These are phyloP conservation scores for Verbascum thapsus DNA, from an alignment of 257 asterid genomes.

Conservation along the genomic window DNA sequence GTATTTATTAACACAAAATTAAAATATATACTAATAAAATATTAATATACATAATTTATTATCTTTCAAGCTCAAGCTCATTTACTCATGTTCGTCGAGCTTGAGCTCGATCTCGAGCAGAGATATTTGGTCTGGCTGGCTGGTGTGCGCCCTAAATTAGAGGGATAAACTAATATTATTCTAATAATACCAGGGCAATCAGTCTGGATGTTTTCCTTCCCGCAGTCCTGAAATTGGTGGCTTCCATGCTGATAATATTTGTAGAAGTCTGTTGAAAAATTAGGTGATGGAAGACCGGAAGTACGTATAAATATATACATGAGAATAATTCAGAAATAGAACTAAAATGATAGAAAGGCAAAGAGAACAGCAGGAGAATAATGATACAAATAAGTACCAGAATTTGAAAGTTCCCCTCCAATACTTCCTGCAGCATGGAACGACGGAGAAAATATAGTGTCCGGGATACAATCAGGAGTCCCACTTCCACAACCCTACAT, in stretches of 20 bases:
- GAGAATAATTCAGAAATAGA: not conserved
- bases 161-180: constrained; percentile 18
- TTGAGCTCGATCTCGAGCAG: too few relatives aligned
- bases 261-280: constrained; percentile 52
- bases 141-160: too few relatives aligned
- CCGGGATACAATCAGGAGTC: constrained; percentile 42
- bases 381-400: constrained; percentile 46
- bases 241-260: constrained; percentile 58
- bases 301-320: constrained; percentile 1
- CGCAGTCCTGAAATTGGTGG: constrained; percentile 55
- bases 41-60: too few relatives aligned
- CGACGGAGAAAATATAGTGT: constrained; percentile 87
- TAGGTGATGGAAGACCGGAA: constrained; percentile 17
- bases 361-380: constrained; percentile 6
- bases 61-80: too few relatives aligned
- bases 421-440: constrained; percentile 59
- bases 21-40: too few relatives aligned
- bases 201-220: constrained; percentile 49
- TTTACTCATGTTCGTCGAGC: too few relatives aligned
- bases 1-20: too few relatives aligned
- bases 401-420: constrained; percentile 58
- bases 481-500: constrained; percentile 54
- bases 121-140: too few relatives aligned
- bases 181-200: constrained; percentile 51
- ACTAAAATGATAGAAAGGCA: constrained; percentile 22